Evolutionary conservation across 441 rosid species (phyloP), one percentile per base, ranked within the genome.

Genomic region (Populus hybrid): DNA sequence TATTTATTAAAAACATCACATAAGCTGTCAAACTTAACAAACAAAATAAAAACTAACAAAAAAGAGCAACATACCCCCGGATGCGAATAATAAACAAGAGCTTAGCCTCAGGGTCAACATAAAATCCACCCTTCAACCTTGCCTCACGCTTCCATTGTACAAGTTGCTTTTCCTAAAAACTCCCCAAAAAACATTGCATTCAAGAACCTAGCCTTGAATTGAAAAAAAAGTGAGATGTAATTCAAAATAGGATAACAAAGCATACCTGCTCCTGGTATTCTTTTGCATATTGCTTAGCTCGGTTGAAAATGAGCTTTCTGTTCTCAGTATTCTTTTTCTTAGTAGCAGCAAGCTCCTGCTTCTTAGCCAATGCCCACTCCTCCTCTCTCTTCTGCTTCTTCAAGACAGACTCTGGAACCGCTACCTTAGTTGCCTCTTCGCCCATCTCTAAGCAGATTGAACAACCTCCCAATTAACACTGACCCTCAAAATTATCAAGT

Each of bases 51-150:
- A 10, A 57, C 32, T 28, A 35, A 5, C 23, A 6, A 42, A 46
- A 46, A 14, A 46, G 57, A 46, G 57, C 6, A 28, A 68, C 91
- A 65, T 79, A 90, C 98, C 98, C 97, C 67, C 98, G 93, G 69
- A 92, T 93, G 77, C 98, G 88, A 79, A 90, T 78, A 74, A 93
- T 90, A 70, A 92, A 93, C 87, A 93, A 68, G 1, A 93, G 90
- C 82, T 93, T 91, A 5, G 98, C 97, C 81, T 93, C 98, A 4
- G 98, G 97, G 36, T 90, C 88, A 14, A 92, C 98, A 77, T 92
- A 93, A 79, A 91, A 91, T 9, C 94, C 95, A 23, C 97, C 95
- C 68, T 90, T 91, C 67, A 91, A 73, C 85, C 91, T 93, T 0
- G 97, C 97, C 81, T 91, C 92, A 1, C 97, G 90, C 85, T 91